These are phyloP conservation scores for Scedosporium boydii DNA, from an alignment of 2,329 filamentous ascomycete species.

Conservation along the genomic window DNA sequence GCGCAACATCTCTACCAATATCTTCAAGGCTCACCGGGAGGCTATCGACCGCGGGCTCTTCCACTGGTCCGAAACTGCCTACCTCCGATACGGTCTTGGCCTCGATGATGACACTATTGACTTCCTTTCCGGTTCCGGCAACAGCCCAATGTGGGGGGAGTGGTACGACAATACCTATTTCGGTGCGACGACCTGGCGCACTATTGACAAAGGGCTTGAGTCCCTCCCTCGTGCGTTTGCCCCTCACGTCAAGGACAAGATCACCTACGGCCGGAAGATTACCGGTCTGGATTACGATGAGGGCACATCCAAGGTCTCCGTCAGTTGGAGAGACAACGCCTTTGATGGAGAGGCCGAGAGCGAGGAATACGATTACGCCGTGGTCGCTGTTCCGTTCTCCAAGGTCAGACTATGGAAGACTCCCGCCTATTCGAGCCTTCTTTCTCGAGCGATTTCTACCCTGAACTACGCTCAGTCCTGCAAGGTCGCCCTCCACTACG, in stretches of 20 bases:
- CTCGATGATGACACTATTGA: constrained; percentile 42
- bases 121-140: constrained; percentile 10
- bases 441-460: constrained; percentile 36
- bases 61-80: constrained; percentile 55
- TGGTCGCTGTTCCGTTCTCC: constrained; percentile 57
- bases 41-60: constrained; percentile 40
- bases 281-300: constrained; percentile 43
- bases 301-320: constrained; percentile 40
- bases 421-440: constrained; percentile 31
- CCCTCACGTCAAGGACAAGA: constrained; percentile 47
- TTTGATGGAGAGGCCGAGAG: constrained; percentile 29
- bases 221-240: constrained; percentile 52
- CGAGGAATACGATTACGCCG: constrained; percentile 53
- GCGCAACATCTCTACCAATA: constrained; percentile 27
- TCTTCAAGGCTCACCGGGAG: constrained; percentile 30
- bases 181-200: constrained; percentile 12
- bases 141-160: constrained; percentile 12
- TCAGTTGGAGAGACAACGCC: constrained; percentile 44
- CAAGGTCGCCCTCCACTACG: constrained; percentile 59
- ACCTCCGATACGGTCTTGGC: constrained; percentile 45
- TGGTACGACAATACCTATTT: constrained; percentile 16
- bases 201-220: constrained; percentile 46
- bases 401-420: constrained; percentile 54
- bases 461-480: constrained; percentile 36
- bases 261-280: constrained; percentile 46